Base-by-base conservation (phyloP, 2,329 filamentous ascomycete species). In the Aspergillus awamori region DNA sequence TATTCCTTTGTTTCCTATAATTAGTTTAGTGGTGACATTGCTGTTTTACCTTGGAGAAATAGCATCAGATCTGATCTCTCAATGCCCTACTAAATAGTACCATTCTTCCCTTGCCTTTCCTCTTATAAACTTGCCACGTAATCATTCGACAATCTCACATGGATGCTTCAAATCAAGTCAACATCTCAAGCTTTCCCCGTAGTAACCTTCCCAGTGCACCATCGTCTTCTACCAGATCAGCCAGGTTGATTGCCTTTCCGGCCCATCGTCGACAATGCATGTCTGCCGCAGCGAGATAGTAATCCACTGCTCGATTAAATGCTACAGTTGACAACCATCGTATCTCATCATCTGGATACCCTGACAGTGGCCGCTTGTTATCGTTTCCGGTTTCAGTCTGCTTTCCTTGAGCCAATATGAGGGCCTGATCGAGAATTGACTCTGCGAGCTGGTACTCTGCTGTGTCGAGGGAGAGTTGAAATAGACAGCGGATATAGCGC, bases 401-500 rank as follows among this genome's bases (percentile, higher is more conserved):
- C 8, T 26, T 30, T 8, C 48, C 30, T 3, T 54, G 57, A 3
- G 70, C 71, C 8, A 75, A 59, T 3, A 51, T 17, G 3, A 77
- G 64, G 10, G 72, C 70, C 60, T 77, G 73, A n/a, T 76, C 70
- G 22, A 78, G 68, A 15, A 78, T 65, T 2, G 60, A 68, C 55
- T 77, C 72, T 8, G 77, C 73, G n/a, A 73, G 64, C 7, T 58
- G n/a, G 36, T 68, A 57, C 22, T 70, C 70, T 5, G 58, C 54
- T 8, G 60, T 59, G 76, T 65, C 84, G 80, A 55, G 78, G 76
- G 89, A 84, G 1, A 87, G 80, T 63, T 90, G 89, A 65, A 94
- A 90, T 2, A 95, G 81, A 67, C 90, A 93, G 1, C 91, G 86
- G 49, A 94, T 84, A 79, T 95, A 96, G 68, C 89, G 89, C 7